Base-by-base conservation (phyloP, 1,284 basidiomycete genomes). In the Limonomyces culmigenus region DNA sequence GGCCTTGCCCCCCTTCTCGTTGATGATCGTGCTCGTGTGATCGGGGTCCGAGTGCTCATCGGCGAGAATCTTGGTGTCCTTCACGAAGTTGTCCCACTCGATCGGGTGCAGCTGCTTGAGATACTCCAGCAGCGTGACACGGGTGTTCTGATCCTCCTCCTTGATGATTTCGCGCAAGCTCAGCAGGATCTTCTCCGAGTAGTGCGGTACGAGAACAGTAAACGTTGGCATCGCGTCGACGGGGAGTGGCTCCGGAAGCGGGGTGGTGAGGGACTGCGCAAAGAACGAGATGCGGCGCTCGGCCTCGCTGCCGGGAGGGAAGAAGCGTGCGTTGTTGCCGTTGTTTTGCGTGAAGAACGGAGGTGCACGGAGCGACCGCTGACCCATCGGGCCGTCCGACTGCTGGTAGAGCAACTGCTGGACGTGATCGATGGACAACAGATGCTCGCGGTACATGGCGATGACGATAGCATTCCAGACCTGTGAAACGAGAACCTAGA, bases 11-110 rank as follows among this genome's bases (percentile, higher is more conserved):
- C 58, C 55, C 65, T 95, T 93, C 56, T 93, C 89, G 54, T 80
- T 58, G 58, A 59, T 65, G 14, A 70, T 59, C 40, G 68, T 71
- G 37, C 73, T 63, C 19, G 59, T 51, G 12, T 58, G 70, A 36
- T 79, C 77, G 36, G 70, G 70, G 37, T 60, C 65, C 45, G 65
- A 61, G 21, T 78, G 76, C 57, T 98, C 95, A 48, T 97, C 95
- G 2, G 89, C 91, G 35, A 98, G 65, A 44, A 99, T 99, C 70
- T 98, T 98, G 49, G 95, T 99, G 55, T 99, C 95, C 65, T 96
- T 92, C 48, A 98, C 95, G 51, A 99, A 99, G 60, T 99, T 99
- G 63, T 97, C 93, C 95, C 95, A 99, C 56, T 98, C 95, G 42
- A 97, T 70, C n/a, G 93, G 92, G 56, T 98, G 93, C 29, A 98